Percentiles rank a stretch among this genome's conserved stretches.
Conservation (phyloP, 2,329 filamentous ascomycete genomes). For the Diaporthe capsici region DNA sequence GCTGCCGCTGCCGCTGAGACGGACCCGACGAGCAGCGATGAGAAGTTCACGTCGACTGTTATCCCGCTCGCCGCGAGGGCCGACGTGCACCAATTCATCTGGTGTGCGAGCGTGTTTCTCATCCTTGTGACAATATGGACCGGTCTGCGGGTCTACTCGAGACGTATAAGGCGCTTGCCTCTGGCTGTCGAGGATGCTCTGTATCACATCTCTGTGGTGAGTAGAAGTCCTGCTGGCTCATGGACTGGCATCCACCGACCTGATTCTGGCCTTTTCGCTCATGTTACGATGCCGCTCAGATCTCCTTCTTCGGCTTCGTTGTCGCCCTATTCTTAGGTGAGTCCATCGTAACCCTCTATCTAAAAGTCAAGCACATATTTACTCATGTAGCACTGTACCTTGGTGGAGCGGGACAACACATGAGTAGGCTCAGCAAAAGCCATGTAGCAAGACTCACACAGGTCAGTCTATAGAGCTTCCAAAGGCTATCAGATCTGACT, state of each 20-base stretch:
- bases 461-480: not conserved
- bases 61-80: conserved; percentile 29
- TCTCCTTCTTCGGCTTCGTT: conserved; percentile 34
- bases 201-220: conserved; percentile 24
- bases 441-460: conserved; percentile 37
- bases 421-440: conserved; percentile 24
- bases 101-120: conserved; percentile 30
- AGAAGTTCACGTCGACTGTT: conserved; percentile 15
- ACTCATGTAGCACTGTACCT: conserved; percentile 16
- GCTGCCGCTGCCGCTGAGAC: not conserved
- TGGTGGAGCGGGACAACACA: conserved; percentile 35
- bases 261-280: not conserved
- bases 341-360: not conserved
- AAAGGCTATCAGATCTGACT: not conserved
- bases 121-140: conserved; percentile 34
- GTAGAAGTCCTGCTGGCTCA: not conserved
- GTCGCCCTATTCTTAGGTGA: conserved; percentile 27
- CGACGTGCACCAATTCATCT: conserved; percentile 28
- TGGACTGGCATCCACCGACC: not conserved
- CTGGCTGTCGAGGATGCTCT: conserved; percentile 30
- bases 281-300: not conserved
- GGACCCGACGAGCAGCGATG: not conserved
- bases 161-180: conserved; percentile 21
- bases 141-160: conserved; percentile 35
- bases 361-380: not conserved